Conservation (phyloP, 106 monocot species). For the Allium sativum region DNA sequence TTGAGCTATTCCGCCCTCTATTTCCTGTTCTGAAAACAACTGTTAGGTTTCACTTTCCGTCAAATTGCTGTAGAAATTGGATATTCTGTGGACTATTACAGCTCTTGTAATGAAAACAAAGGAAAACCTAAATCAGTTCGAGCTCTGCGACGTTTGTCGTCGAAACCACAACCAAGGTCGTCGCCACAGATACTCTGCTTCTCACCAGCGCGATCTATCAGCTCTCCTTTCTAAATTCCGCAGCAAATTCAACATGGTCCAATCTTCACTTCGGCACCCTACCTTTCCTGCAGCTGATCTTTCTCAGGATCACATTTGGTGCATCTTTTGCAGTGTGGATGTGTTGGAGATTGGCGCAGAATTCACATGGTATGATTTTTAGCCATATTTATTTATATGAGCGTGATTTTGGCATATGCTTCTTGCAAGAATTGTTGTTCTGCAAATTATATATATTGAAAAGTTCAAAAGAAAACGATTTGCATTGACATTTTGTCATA, state of each 20-base stretch:
- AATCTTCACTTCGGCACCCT: conserved; percentile 38
- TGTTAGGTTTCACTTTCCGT: too few species aligned
- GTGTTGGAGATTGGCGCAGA: conserved; percentile 29
- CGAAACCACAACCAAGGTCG: conserved; percentile 79
- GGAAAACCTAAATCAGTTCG: conserved; percentile 20
- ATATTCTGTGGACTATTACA: too few species aligned
- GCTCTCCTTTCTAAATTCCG: conserved; percentile 53
- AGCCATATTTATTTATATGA: background rate
- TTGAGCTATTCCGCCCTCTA: too few species aligned
- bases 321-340: conserved; percentile 64
- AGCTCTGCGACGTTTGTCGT: conserved; percentile 79
- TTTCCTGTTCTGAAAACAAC: too few species aligned
- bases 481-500: too few species aligned
- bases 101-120: background rate
- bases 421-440: too few species aligned
- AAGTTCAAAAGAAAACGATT: too few species aligned
- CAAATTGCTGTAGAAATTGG: too few species aligned
- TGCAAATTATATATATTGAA: too few species aligned
- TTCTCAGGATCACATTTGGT: conserved; percentile 51
- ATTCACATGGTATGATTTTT: conserved; percentile 43
- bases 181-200: conserved; percentile 65
- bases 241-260: conserved; percentile 38
- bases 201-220: conserved; percentile 43
- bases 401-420: too few species aligned
- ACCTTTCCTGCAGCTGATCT: conserved; percentile 27